A percentile compares a stretch with the other conserved stretches of the same genome.
These are phyloP conservation scores for Phytophthora aleatoria DNA, from an alignment of 352 stramenopile species.

Conservation along the genomic window DNA sequence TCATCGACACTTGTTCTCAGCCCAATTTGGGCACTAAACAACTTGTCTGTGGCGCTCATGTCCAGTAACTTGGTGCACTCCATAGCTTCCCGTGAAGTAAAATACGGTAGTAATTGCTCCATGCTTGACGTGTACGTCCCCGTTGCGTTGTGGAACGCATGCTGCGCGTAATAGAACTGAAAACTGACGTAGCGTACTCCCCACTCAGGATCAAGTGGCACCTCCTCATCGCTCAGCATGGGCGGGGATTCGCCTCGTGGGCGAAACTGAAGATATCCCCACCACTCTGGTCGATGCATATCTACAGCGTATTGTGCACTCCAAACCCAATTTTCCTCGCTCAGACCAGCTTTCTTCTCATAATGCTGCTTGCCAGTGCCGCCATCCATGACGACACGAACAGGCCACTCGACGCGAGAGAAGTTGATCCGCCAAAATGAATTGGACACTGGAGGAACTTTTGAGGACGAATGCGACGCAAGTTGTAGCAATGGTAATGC, in stretches of 20 bases:
- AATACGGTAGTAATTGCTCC: slow-evolving; percentile 40
- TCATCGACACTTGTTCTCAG: slow-evolving; percentile 1
- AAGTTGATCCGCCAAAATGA: slow-evolving; percentile 90
- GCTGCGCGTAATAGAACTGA: slow-evolving; percentile 73
- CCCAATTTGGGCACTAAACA: slow-evolving; percentile 26
- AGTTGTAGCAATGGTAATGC: slow-evolving; percentile 73
- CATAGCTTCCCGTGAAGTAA: slow-evolving; percentile 29
- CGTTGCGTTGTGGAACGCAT: slow-evolving; percentile 36
- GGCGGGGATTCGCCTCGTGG: slow-evolving; percentile 22
- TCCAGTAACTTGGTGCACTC: slow-evolving; percentile 30
- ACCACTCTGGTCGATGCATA: slow-evolving; percentile 91
- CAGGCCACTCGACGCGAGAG: slow-evolving; percentile 81
- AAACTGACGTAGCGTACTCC: slow-evolving; percentile 56
- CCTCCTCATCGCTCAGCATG: slow-evolving; percentile 6
- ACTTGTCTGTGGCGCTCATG: slow-evolving; percentile 16
- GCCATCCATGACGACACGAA: slow-evolving; percentile 31
- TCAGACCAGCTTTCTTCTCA: slow-evolving; percentile 51
- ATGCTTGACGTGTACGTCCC: slow-evolving; percentile 39
- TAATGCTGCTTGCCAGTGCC: slow-evolving; percentile 35
- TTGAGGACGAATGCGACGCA: slow-evolving; percentile 38
- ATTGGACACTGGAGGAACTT: slow-evolving; percentile 40
- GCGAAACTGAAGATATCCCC: slow-evolving; percentile 89
- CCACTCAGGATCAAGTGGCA: slow-evolving; percentile 55
- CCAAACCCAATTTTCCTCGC: slow-evolving; percentile 91
- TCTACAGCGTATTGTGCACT: slow-evolving; percentile 79